These are phyloP conservation scores for Eimeria praecox DNA, from an alignment of 169 alveolate genomes.

Conservation along the genomic window DNA sequence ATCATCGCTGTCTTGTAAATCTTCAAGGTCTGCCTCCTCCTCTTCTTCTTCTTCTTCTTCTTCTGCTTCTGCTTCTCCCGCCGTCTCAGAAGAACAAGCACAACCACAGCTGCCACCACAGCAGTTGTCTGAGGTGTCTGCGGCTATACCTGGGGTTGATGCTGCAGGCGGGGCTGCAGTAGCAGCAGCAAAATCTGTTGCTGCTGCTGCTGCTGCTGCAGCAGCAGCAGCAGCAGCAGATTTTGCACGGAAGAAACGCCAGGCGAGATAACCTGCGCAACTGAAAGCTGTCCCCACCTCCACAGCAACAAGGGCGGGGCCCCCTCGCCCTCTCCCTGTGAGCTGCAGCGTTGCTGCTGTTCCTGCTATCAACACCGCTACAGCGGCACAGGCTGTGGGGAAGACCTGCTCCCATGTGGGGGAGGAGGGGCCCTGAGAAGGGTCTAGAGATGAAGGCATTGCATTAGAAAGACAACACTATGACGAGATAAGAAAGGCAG, in stretches of 20 bases:
- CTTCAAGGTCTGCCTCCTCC: conserved; percentile 62
- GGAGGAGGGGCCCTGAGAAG: conserved; percentile 1
- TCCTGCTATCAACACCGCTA: background rate
- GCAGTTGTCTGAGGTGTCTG: background rate
- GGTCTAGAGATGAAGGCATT: background rate
- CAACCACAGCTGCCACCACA: conserved; percentile 52
- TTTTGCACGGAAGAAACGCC: background rate
- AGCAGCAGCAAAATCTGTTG: too few species aligned
- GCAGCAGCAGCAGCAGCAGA: background rate
- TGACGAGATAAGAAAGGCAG: background rate
- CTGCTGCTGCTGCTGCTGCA: too few species aligned
- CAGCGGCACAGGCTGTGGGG: background rate
- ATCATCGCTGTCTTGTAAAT: conserved; percentile 50
- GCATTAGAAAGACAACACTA: background rate
- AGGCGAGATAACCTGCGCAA: background rate
- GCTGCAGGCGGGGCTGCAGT: background rate
- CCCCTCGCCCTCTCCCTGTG: background rate
- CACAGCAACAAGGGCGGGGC: background rate
- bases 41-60: conserved; percentile 14
- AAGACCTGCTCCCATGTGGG: background rate
- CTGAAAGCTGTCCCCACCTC: conserved; percentile 7
- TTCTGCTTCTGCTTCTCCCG: background rate
- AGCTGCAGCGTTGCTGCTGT: conserved; percentile 15
- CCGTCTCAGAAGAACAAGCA: background rate
- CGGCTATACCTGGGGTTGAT: background rate